Conservation (phyloP, 2,329 filamentous ascomycete genomes). For the Metarhizium album region DNA sequence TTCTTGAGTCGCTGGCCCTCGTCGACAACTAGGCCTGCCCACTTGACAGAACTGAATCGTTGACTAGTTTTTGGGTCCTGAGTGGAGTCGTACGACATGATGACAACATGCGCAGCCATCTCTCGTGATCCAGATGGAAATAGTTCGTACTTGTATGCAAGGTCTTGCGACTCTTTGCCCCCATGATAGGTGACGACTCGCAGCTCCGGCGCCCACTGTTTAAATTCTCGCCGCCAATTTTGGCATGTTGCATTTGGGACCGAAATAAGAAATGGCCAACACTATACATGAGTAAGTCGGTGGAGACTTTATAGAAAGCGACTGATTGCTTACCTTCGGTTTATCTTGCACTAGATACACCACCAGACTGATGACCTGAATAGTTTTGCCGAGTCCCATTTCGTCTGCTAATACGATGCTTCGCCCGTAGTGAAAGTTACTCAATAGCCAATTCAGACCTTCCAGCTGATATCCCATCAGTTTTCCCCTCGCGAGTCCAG, state of each 20-base stretch:
- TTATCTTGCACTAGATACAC: conserved; percentile 57
- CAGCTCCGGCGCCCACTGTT: conserved; percentile 78
- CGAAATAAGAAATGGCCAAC: conserved; percentile 87
- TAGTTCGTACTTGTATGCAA: conserved; percentile 75
- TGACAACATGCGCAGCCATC: conserved; percentile 79
- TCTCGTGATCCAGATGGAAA: conserved; percentile 57
- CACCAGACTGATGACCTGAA: conserved; percentile 80
- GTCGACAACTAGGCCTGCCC: conserved; percentile 84
- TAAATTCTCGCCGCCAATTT: conserved; percentile 97
- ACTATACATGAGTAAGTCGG: conserved; percentile 26
- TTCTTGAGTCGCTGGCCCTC: conserved; percentile 95
- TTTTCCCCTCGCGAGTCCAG: conserved; percentile 62
- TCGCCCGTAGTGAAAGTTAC: conserved; percentile 71
- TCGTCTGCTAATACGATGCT: conserved; percentile 93
- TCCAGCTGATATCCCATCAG: conserved; percentile 92
- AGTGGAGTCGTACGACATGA: conserved; percentile 90
- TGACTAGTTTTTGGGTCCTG: conserved; percentile 56
- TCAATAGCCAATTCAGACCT: conserved; percentile 89
- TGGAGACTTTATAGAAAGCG: not conserved
- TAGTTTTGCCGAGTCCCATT: conserved; percentile 96
- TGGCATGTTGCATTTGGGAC: conserved; percentile 91
- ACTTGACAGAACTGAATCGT: conserved; percentile 62
- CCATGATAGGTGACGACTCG: conserved; percentile 92
- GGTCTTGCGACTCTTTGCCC: conserved; percentile 58
- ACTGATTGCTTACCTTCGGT: conserved; percentile 32